phyloP scores from a whole-genome alignment of 768 basidiomycete genomes.

The Tulasnella sp. region DNA sequence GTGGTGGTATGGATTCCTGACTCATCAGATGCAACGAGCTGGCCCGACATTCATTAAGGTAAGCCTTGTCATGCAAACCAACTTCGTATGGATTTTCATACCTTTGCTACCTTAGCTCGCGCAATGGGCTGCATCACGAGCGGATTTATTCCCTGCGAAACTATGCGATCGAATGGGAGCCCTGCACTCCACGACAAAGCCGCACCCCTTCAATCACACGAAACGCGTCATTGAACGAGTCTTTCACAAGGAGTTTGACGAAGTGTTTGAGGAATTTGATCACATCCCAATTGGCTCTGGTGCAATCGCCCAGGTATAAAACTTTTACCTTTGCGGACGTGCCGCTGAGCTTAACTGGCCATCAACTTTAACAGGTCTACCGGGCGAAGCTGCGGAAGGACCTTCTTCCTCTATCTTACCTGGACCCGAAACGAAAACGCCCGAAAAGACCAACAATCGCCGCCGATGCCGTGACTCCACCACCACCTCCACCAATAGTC shows the following conservation, averaged over 20 bases:
- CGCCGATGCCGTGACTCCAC: constrained; percentile 12
- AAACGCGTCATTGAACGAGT: constrained; percentile 68
- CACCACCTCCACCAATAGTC: constrained; percentile 48
- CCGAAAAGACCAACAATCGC: constrained; percentile 26
- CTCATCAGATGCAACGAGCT: constrained; percentile 81
- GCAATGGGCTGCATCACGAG: constrained; percentile 96
- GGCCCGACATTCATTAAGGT: constrained; percentile 98
- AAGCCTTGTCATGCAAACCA: constrained; percentile 16
- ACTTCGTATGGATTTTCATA: background rate
- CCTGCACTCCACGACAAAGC: constrained; percentile 77
- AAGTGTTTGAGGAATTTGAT: constrained; percentile 88
- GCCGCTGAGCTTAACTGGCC: no score
- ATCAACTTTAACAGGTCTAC: constrained; percentile 51
- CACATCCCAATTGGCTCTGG: constrained; percentile 87
- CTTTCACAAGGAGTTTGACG: constrained; percentile 70
- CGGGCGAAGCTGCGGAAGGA: constrained; percentile 74
- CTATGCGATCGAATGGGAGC: constrained; percentile 78
- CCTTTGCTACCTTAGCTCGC: constrained; percentile 55
- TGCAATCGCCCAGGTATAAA: constrained; percentile 80
- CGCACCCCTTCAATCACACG: constrained; percentile 73
- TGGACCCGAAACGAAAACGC: constrained; percentile 49
- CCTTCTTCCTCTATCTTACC: constrained; percentile 75
- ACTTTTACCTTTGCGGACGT: constrained; percentile 4
- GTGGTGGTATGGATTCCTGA: constrained; percentile 95
- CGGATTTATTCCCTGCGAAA: constrained; percentile 79